These are phyloP conservation scores for Tubosaeta brunneosetosa DNA, from an alignment of 768 basidiomycete genomes.

Conservation along the genomic window DNA sequence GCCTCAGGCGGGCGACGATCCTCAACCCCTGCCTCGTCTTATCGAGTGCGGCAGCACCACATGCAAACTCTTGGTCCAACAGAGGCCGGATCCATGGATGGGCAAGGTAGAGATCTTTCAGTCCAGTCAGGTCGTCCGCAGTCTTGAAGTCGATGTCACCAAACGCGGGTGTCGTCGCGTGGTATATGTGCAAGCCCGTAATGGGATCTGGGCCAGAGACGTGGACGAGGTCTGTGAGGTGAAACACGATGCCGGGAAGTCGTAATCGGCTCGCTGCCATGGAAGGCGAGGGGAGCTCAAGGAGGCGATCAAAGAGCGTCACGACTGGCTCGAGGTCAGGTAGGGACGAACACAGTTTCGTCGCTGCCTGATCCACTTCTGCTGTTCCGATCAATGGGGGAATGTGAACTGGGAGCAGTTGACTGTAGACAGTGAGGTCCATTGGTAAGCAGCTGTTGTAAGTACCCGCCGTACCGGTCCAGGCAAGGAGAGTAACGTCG, in stretches of 20 bases:
- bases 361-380: background rate
- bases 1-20: background rate
- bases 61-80: background rate
- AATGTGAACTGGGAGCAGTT: background rate
- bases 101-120: background rate
- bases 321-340: background rate
- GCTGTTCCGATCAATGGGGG: background rate
- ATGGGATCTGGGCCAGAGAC: background rate
- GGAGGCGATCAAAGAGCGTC: background rate
- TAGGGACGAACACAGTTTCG: background rate
- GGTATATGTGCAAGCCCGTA: background rate
- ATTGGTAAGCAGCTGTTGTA: conserved; percentile 4
- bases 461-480: background rate
- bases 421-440: conserved; percentile 2
- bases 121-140: background rate
- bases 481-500: background rate
- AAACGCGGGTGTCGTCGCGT: background rate
- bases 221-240: background rate
- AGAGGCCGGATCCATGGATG: background rate
- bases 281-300: background rate
- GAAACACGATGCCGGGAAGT: background rate
- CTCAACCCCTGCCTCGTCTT: background rate
- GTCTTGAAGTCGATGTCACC: conserved; percentile 4
- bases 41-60: too few species aligned
- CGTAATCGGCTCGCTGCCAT: background rate